Conservation (phyloP, 2,329 filamentous ascomycete genomes). For the Ascomycota sp. region DNA sequence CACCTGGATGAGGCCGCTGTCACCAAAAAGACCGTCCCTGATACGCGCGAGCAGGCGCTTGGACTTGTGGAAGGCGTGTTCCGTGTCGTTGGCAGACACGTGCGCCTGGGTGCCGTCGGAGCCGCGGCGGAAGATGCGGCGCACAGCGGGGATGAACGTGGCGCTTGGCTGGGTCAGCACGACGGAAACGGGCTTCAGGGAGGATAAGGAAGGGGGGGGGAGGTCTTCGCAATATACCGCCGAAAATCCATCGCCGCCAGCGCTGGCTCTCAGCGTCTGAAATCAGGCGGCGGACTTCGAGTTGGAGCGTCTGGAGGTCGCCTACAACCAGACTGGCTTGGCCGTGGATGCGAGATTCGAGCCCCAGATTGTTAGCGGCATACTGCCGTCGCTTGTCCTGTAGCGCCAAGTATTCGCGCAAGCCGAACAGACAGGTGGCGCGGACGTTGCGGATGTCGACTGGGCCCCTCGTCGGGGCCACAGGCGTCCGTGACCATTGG, state of each 20-base stretch:
- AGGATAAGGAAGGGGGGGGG: neutral
- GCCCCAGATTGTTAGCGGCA: conserved; percentile 11
- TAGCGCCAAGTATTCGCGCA: conserved; percentile 15
- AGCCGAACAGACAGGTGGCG: conserved; percentile 13
- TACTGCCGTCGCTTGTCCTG: conserved; percentile 10
- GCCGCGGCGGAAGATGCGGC: conserved; percentile 25
- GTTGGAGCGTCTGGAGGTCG: conserved; percentile 21
- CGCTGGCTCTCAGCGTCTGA: conserved; percentile 23
- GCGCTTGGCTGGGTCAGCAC: conserved; percentile 13
- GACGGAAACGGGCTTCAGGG: neutral
- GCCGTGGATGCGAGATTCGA: conserved; percentile 19
- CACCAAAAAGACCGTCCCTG: conserved; percentile 20
- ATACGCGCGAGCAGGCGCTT: conserved; percentile 27
- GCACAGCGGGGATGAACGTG: conserved; percentile 28
- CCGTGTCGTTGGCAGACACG: conserved; percentile 25
- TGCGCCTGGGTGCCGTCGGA: conserved; percentile 13
- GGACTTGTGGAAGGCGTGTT: conserved; percentile 32
- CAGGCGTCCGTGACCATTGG: conserved; percentile 2
- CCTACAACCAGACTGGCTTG: conserved; percentile 20
- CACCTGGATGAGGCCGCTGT: conserved; percentile 23
- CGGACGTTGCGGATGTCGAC: conserved; percentile 10
- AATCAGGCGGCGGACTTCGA: conserved; percentile 20
- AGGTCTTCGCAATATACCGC: conserved; percentile 25
- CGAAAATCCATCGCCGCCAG: conserved; percentile 29
- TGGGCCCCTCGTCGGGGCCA: conserved; percentile 5